Conservation (phyloP, 1,139 yeast genomes). For the Pichia sp. region DNA sequence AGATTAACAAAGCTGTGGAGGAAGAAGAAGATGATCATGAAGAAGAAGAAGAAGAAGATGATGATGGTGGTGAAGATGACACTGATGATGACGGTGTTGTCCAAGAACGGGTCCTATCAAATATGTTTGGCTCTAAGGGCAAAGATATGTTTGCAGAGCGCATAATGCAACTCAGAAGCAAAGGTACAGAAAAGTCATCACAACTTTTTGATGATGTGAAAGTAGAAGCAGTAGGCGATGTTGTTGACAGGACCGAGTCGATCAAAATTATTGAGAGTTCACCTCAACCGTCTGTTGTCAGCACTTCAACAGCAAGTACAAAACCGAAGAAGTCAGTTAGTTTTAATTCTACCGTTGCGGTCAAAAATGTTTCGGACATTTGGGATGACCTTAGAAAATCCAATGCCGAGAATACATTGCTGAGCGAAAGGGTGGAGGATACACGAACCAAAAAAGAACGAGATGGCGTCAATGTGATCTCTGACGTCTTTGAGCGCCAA, state of each 20-base stretch:
- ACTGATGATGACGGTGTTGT: constrained; percentile 28
- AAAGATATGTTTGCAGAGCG: constrained; percentile 24
- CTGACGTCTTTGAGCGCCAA: constrained; percentile 22
- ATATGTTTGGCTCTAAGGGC: constrained; percentile 22
- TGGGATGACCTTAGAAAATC: constrained; percentile 38
- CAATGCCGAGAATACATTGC: constrained; percentile 20
- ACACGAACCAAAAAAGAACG: no score
- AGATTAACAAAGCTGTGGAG: no score
- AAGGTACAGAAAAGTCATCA: background rate
- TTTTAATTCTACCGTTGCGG: constrained; percentile 44
- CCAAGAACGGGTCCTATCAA: constrained; percentile 7
- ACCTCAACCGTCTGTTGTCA: no score
- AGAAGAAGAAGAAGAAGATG: constrained; percentile 4
- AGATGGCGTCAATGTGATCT: constrained; percentile 13
- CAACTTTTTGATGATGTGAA: background rate
- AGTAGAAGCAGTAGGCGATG: background rate
- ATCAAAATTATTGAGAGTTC: background rate
- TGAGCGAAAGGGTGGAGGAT: constrained; percentile 16
- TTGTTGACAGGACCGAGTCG: background rate
- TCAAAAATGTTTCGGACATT: constrained; percentile 54
- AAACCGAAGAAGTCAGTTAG: constrained; percentile 41
- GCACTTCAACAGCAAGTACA: background rate
- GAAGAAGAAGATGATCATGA: background rate
- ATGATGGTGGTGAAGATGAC: constrained; percentile 20
- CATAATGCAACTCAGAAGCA: constrained; percentile 15